Evolutionary conservation across 371 early-diverging fungal species (phyloP), one percentile per base, ranked within the genome.

Genomic region (Mucor piriformis): DNA sequence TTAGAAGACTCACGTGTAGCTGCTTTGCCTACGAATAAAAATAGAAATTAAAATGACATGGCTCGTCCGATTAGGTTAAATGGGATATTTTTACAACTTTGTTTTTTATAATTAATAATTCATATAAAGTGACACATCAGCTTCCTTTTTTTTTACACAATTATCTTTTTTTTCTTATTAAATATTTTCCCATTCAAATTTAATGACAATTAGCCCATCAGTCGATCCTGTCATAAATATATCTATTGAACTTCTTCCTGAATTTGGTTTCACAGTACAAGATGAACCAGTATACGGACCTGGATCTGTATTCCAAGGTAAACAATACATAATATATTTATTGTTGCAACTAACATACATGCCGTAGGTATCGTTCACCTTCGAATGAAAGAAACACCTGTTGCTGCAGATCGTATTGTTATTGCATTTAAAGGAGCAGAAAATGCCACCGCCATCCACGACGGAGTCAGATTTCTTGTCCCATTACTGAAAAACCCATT

Each of bases 291-390:
- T 73, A 5, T 77, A 59, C 61, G 74, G 74, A 8, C 77, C 77
- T 47, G 77, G 77, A 34, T 73, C 74, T 18, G 72, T 73, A 3
- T 77, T 77, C 23, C 72, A 77, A 73, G 77, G 77, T 76, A 57
- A 20, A 6, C 13, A 34, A 52, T 15, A 15, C 4, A 51, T 23
- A 35, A 0, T 1, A 40, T 6, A 25, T 12, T 13, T 37, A 37
- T 37, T 13, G 3, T 12, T 13, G 15, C 8, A 15, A 1, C 15
- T 40, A 40, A 18, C 18, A 42, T 29, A 29, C n/a, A n/a, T n/a
- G n/a, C n/a, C n/a, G n/a, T n/a, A 65, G 72, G 72, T 35, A 61
- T 64, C 38, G 68, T 71, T 43, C 64, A 63, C n/a, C 63, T 61
- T 32, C 27, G 34, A 20, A 52, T 61, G 65, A 61, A 57, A 23